phyloP scores from a whole-genome alignment of 164 flowering plant species.

The Dillenia suffruticosa region DNA sequence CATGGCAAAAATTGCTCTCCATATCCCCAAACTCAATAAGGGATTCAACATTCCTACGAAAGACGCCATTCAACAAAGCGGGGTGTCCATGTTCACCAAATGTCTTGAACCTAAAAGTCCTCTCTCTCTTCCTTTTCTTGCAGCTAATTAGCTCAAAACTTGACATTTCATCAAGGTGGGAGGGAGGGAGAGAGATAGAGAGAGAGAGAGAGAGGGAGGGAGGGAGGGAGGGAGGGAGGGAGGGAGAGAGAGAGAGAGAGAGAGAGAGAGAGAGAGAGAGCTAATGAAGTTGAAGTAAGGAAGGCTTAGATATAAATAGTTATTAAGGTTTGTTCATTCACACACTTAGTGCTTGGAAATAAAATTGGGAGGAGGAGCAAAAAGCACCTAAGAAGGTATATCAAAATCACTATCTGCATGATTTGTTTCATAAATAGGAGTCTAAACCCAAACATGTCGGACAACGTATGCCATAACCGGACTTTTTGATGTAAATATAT shows the following conservation, averaged over 20 bases:
- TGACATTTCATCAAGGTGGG: slow-evolving; percentile 21
- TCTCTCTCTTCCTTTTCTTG: slow-evolving; percentile 77
- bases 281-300: neutral
- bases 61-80: slow-evolving; percentile 46
- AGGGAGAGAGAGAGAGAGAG: neutral
- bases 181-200: neutral
- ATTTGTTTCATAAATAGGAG: slow-evolving; percentile 20
- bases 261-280: slow-evolving; percentile 1
- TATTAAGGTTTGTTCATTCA: slow-evolving; percentile 22
- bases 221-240: neutral
- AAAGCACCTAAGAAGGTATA: too few relatives aligned
- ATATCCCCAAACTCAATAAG: slow-evolving; percentile 59
- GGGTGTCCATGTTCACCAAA: slow-evolving; percentile 78
- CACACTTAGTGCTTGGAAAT: slow-evolving; percentile 54
- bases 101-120: slow-evolving; percentile 59
- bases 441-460: slow-evolving; percentile 35
- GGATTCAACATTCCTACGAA: slow-evolving; percentile 52
- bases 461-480: slow-evolving; percentile 7
- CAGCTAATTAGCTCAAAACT: slow-evolving; percentile 31
- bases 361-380: slow-evolving; percentile 30
- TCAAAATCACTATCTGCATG: slow-evolving; percentile 33
- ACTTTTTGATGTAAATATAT: slow-evolving; percentile 16
- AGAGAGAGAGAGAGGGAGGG: slow-evolving; percentile 1
- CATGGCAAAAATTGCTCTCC: slow-evolving; percentile 28
- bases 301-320: slow-evolving; percentile 9